Evolutionary conservation across 176 grass and related monocot species (phyloP), one percentile per base, ranked within the genome.

Genomic region (Avena insularis): DNA sequence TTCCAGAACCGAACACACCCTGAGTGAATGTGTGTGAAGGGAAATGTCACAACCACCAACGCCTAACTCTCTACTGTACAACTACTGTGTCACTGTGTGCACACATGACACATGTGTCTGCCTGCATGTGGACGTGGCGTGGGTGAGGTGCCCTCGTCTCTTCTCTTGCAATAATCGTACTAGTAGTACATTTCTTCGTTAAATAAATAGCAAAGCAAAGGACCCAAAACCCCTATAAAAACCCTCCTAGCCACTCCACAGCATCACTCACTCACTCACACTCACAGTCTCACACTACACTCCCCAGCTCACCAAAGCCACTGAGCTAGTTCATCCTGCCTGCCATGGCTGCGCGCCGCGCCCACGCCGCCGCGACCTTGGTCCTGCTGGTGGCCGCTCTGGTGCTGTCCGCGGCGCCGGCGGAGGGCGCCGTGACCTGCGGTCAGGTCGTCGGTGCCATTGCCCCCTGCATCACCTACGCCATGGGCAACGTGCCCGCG

Each of bases 381-480:
- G 61, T 58, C 10, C 79, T 92, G 2, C 74, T 90, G 20, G 83
- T 36, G 33, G 62, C 79, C 45, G 62, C 79, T 2, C 12, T 90
- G 8, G 35, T 92, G 12, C 20, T 90, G 9, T 14, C 54, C 14
- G 56, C 19, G 6, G 79, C 61, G 16, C 60, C 77, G 55, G 77
- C 77, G 35, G 77, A 69, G 27, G 63, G 20, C 51, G 81, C 66
- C 10, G 66, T 71, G n/a, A n/a, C 0, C n/a, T 90, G 88, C 88
- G 54, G 53, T 0, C 79, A 91, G 81, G 90, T 88, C 6, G 12
- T 2, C 20, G n/a, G 38, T 0, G 33, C 12, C 51, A 49, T 90
- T 20, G 2, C 2, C 1, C 86, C 75, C 0, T 91, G 89, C 70
- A 20, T 91, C 20, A 12, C 6, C 16, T 91, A 84, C 56, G 90